Percentiles rank a stretch among this genome's conserved stretches.
Conservation (phyloP, 106 monocot genomes). For the Gastrodia elata region DNA sequence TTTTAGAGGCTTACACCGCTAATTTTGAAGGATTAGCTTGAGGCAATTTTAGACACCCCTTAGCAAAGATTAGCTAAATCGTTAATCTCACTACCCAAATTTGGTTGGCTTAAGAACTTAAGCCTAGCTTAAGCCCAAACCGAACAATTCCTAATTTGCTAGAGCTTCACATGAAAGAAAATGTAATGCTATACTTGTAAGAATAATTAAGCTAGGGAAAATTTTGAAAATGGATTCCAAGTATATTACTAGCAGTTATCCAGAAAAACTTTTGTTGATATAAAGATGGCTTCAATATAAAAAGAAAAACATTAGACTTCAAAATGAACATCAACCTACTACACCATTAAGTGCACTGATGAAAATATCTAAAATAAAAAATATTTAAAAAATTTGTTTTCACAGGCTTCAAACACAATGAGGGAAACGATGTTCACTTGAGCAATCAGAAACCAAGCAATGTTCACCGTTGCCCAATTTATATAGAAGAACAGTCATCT, state of each 20-base stretch:
- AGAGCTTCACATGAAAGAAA: not conserved
- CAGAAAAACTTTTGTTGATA: not conserved
- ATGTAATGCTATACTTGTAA: not conserved
- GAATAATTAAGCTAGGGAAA: not conserved
- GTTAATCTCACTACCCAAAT: too few relatives aligned
- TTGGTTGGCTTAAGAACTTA: too few relatives aligned
- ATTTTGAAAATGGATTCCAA: not conserved
- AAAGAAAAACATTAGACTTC: not conserved
- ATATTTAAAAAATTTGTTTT: not conserved
- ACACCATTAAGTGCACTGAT: not conserved
- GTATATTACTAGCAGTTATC: not conserved
- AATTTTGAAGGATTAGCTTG: too few relatives aligned
- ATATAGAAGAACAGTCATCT: not conserved
- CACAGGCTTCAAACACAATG: not conserved
- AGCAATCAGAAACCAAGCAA: not conserved
- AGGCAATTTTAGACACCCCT: too few relatives aligned
- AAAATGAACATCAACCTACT: not conserved
- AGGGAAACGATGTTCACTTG: not conserved
- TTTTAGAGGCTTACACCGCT: too few relatives aligned
- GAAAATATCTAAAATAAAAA: not conserved
- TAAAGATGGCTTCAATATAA: not conserved
- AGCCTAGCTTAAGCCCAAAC: too few relatives aligned
- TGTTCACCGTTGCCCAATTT: not conserved
- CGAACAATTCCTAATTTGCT: too few relatives aligned
- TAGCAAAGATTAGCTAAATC: too few relatives aligned